These are phyloP conservation scores for Posidonia australis DNA, from an alignment of 106 monocot species.

Conservation along the genomic window DNA sequence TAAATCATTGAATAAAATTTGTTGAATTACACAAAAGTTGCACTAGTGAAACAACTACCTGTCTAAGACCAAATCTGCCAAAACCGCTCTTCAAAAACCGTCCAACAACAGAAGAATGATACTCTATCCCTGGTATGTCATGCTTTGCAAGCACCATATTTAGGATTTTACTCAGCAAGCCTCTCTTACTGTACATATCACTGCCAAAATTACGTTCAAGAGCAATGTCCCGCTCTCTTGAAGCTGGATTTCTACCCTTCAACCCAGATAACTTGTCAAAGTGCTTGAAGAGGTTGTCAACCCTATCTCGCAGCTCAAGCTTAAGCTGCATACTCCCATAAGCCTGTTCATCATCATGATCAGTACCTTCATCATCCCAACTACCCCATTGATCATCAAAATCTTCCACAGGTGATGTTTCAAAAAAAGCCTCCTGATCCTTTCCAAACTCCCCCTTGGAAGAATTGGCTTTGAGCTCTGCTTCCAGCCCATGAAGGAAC, in stretches of 20 bases:
- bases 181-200: conserved; percentile 49
- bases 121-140: conserved; percentile 76
- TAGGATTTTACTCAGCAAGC: conserved; percentile 67
- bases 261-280: conserved; percentile 73
- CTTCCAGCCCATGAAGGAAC: conserved; percentile 69
- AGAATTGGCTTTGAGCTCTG: conserved; percentile 52
- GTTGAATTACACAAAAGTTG: background rate
- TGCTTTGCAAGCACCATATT: conserved; percentile 45
- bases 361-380: conserved; percentile 77
- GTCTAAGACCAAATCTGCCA: conserved; percentile 98
- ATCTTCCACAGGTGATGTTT: conserved; percentile 37
- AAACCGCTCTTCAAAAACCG: conserved; percentile 91
- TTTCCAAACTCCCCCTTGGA: conserved; percentile 23
- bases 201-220: conserved; percentile 28
- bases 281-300: conserved; percentile 76
- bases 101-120: conserved; percentile 90
- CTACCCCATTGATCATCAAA: conserved; percentile 92
- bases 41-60: conserved; percentile 33
- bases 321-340: conserved; percentile 88
- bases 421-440: conserved; percentile 13
- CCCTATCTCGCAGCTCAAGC: conserved; percentile 78
- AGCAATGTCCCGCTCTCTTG: conserved; percentile 29
- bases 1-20: background rate
- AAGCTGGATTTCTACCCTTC: conserved; percentile 41
- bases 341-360: conserved; percentile 37